Evolutionary conservation across 768 basidiomycete genomes (phyloP), one percentile per base, ranked within the genome.

Genomic region (Tylopilus sp.): DNA sequence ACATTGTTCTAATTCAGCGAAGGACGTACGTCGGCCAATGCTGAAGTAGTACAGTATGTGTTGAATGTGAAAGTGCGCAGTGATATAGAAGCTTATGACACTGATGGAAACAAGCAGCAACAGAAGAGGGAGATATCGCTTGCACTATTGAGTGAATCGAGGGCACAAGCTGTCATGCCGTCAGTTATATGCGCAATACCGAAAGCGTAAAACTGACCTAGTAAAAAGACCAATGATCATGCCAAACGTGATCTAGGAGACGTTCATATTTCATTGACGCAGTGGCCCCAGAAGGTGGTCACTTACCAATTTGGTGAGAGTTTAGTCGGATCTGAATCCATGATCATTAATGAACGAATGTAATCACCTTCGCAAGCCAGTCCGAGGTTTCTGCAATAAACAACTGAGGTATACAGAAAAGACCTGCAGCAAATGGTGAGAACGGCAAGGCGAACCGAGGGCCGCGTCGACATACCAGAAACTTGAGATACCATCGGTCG

Each of bases 111-210:
- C 40, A 11, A 12, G n/a, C 8, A 26, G 17, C 20, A 10, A 6
- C 28, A n/a, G 22, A 15, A 21, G 15, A 4, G 46, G 6, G 2
- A 0, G 18, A 43, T 18, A 23, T 33, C 18, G 33, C 67, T 21
- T 47, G 78, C 80, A 21, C 77, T 77, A 23, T 82, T 69, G 25
- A 84, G 66, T 17, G 82, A 82, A 43, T 73, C 75, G 30, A 82
- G 64, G 2, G 82, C 82, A 52, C 78, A 82, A 2, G 56, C 80
- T 65, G 33, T 26, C 3, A 8, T 2, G 23, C 12, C 9, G 39
- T 63, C 30, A 66, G 33, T 30, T 26, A 56, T 26, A 36, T 9
- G 17, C 11, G 17, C 17, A 13, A 7, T 38, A 4, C 28, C 31
- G 39, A n/a, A 10, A 44, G 22, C 13, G 30, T 20, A 1, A 47